Evolutionary conservation across 208 protist genomes (phyloP).

Genomic region (Leishmania tarentolae): DNA sequence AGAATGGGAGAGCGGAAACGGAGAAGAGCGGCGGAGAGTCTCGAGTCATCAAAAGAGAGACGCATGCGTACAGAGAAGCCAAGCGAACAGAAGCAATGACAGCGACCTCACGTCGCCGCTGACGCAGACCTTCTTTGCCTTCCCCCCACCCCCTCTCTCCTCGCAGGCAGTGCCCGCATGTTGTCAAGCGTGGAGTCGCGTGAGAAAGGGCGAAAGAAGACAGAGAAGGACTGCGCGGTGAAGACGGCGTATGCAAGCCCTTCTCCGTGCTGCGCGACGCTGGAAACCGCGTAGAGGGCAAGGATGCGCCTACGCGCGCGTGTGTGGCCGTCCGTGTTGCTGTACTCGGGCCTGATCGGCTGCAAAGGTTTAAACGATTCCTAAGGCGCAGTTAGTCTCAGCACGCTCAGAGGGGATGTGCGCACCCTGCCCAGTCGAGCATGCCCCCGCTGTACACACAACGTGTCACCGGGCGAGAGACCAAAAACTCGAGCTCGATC

Average conservation of each 20-base stretch:
- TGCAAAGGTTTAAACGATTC: background rate
- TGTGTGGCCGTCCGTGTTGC: no score
- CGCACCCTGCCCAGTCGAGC: background rate
- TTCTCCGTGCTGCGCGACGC: background rate
- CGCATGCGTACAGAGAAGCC: background rate
- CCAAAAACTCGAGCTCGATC: conserved; percentile 13
- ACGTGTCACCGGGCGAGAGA: background rate
- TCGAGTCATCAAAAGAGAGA: background rate
- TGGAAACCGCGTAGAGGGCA: background rate
- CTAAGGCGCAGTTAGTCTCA: background rate
- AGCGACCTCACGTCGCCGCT: background rate
- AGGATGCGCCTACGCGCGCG: background rate
- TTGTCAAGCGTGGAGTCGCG: background rate
- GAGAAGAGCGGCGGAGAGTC: background rate
- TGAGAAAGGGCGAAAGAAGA: background rate
- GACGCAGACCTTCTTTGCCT: background rate
- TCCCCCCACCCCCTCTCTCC: background rate
- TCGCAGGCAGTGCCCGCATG: background rate
- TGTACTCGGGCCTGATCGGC: background rate
- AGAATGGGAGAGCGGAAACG: background rate
- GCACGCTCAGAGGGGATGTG: background rate
- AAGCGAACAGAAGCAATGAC: background rate
- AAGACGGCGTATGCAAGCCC: background rate
- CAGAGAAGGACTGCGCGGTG: background rate
- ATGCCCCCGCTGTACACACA: background rate